Conservation (phyloP, 257 asterid species). For the Fraxinus pennsylvanica region DNA sequence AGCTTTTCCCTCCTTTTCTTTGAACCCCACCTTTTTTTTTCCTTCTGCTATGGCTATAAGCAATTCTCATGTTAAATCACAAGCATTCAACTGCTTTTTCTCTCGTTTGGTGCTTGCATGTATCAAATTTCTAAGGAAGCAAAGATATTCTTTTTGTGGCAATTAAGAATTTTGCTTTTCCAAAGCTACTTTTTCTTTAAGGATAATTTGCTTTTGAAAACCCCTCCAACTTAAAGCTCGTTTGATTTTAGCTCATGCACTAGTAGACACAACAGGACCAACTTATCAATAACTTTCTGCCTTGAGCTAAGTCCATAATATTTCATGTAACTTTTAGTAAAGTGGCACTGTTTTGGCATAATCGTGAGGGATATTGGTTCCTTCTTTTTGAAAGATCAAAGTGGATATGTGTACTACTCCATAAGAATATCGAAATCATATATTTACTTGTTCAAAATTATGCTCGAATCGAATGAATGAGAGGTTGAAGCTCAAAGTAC, state of each 20-base stretch:
- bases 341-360: neutral
- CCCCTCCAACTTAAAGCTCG: neutral
- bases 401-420: no score
- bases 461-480: no score
- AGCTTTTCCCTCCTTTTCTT: no score
- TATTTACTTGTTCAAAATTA: no score
- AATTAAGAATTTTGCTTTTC: neutral
- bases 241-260: neutral
- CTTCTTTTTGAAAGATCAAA: no score
- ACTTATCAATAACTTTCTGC: constrained; percentile 11
- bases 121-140: neutral
- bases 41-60: neutral
- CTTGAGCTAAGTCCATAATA: neutral
- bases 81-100: neutral
- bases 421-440: neutral
- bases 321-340: neutral
- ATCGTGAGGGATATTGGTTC: neutral
- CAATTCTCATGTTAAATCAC: neutral
- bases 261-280: neutral
- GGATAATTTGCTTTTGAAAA: neutral
- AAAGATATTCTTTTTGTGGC: neutral
- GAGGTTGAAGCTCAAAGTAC: neutral
- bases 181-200: neutral
- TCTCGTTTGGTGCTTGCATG: neutral
- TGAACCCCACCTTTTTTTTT: neutral